These are phyloP conservation scores for Earliella scabrosa DNA, from an alignment of 1,284 basidiomycete genomes.

Conservation along the genomic window DNA sequence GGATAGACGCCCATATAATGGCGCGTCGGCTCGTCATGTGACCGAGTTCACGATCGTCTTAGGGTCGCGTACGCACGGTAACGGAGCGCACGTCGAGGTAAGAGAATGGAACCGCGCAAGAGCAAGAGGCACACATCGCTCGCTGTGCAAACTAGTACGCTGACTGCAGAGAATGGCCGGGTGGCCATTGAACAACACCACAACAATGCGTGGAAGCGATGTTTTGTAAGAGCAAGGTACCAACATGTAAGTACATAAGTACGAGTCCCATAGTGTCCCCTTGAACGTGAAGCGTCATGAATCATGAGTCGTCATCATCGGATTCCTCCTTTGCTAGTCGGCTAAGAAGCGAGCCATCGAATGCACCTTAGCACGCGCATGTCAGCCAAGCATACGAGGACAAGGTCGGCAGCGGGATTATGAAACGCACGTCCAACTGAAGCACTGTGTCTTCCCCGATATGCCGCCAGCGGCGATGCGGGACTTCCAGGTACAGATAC, in stretches of 20 bases:
- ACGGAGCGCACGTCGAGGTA: no score
- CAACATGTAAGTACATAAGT: background rate
- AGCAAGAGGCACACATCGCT: no score
- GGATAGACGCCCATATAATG: constrained; percentile 16
- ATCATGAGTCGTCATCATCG: constrained; percentile 26
- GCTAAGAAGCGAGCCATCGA: constrained; percentile 29
- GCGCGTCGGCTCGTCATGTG: constrained; percentile 19
- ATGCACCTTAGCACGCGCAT: constrained; percentile 18
- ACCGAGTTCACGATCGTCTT: constrained; percentile 5
- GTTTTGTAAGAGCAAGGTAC: background rate
- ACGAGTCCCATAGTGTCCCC: background rate
- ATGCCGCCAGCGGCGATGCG: constrained; percentile 28
- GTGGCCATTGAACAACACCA: background rate
- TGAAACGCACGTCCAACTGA: constrained; percentile 25
- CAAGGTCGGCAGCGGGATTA: background rate
- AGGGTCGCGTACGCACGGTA: no score
- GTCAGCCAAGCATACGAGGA: background rate
- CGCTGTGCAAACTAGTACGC: no score
- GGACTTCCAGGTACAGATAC: constrained; percentile 23
- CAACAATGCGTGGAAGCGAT: background rate
- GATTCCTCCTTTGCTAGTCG: constrained; percentile 27
- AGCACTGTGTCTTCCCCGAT: constrained; percentile 26
- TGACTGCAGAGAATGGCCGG: no score
- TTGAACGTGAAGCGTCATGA: background rate
- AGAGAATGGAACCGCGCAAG: no score